Conservation (phyloP, 257 asterid genomes). For the Hygrophila difformis region DNA sequence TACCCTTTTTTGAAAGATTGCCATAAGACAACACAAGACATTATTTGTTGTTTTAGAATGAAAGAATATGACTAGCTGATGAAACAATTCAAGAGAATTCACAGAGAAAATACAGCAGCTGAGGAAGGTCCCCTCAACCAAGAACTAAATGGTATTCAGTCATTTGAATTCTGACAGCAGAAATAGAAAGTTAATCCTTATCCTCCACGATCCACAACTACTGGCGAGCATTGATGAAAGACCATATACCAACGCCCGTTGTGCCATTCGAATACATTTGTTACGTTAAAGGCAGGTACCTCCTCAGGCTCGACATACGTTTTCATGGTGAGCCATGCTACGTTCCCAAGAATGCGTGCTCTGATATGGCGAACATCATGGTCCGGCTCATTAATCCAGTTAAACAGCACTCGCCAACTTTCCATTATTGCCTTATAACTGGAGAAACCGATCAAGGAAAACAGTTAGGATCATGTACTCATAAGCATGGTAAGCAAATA, state of each 20-base stretch:
- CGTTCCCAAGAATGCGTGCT: conserved; percentile 54
- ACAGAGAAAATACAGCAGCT: too few relatives aligned
- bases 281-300: conserved; percentile 44
- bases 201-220: too few relatives aligned
- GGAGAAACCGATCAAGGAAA: conserved; percentile 22
- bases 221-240: conserved; percentile 91
- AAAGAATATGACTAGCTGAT: too few relatives aligned
- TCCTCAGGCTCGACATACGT: conserved; percentile 43
- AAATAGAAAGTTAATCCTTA: too few relatives aligned
- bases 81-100: too few relatives aligned
- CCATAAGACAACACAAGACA: too few relatives aligned
- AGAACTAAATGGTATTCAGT: too few relatives aligned
- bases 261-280: conserved; percentile 65
- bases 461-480: conserved; percentile 8
- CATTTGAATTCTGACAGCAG: too few relatives aligned
- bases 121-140: too few relatives aligned
- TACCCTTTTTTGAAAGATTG: too few relatives aligned
- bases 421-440: conserved; percentile 72
- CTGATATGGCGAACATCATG: conserved; percentile 61
- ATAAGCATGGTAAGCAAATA: background rate
- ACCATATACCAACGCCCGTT: conserved; percentile 89
- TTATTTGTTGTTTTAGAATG: too few relatives aligned
- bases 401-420: conserved; percentile 78
- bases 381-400: conserved; percentile 68
- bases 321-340: conserved; percentile 96